Base-by-base conservation (phyloP, 441 rosid species). In the Mallotus repandus region DNA sequence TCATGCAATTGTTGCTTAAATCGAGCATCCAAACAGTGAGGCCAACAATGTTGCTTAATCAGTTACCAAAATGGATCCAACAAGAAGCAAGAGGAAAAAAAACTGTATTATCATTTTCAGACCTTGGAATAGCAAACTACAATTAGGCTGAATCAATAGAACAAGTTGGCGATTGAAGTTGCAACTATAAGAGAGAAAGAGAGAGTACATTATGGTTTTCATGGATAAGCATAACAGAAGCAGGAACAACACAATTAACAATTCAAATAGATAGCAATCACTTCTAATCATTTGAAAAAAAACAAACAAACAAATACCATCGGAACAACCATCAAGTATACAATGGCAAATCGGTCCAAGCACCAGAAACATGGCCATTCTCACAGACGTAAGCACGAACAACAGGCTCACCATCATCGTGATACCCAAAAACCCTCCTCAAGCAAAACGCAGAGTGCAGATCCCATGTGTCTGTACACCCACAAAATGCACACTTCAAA, bases 331-430 rank as follows among this genome's bases (percentile, higher is more conserved):
- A 61, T 87, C 85, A 94, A 77, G 89, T 88, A 81, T 90, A 96
- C 77, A 90, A 78, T 9, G 94, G 97, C 69, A 85, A 83, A 72
- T 80, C 81, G 0, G 99, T 96, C 99, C 99, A 93, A 49, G 98
- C 97, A 62, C 99, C 98, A 18, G 96, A 91, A 74, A 93, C 97
- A 79, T 96, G 99, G 4, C 99, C 99, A 79, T 93, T 93, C 83
- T 96, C 97, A 78, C 99, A 96, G 4, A 96, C 98, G 83, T 84
- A 96, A 77, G 99, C 99, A 74, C 99, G 86, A n/a, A 93, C 99
- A 21, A 91, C 97, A 0, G 97, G 99, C 68, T 96, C 98, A 0
- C 99, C 98, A 54, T 96, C 98, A 14, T 96, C 97, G 63, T 96
- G 99, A 77, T 80, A 96, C 69, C 97, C 94, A 8, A 81, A 89